A percentile compares a stretch with the other conserved stretches of the same genome.
Conservation (phyloP, 345 rosid genomes). For the Sisymbrium altissimum region DNA sequence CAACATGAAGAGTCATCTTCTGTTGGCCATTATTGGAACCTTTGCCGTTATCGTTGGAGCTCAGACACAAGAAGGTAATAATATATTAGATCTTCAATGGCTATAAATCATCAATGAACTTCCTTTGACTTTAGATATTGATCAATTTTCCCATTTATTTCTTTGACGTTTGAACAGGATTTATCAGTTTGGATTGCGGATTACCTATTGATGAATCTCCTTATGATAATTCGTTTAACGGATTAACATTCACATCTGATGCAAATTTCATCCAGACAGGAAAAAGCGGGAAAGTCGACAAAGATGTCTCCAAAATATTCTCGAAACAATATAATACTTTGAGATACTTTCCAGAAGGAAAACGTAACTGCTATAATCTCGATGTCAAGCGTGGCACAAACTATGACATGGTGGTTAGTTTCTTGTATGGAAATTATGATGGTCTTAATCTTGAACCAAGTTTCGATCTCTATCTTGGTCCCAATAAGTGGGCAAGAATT, state of each 20-base stretch:
- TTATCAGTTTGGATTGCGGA: conserved; percentile 53
- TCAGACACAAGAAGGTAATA: conserved; percentile 25
- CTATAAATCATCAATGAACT: neutral
- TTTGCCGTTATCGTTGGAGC: conserved; percentile 5
- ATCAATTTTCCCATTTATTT: neutral
- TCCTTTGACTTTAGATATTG: neutral
- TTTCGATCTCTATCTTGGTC: conserved; percentile 45
- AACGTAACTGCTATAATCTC: conserved; percentile 38
- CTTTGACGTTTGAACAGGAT: conserved; percentile 26
- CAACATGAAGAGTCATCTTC: conserved; percentile 11
- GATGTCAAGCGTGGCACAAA: conserved; percentile 12
- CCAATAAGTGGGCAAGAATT: conserved; percentile 36
- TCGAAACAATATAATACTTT: neutral
- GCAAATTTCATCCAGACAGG: conserved; percentile 32
- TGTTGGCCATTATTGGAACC: conserved; percentile 13
- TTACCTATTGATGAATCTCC: conserved; percentile 12
- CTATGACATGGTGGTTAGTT: conserved; percentile 28
- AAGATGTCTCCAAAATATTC: neutral
- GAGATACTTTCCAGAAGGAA: conserved; percentile 42
- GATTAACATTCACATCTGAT: conserved; percentile 35
- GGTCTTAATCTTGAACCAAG: conserved; percentile 13
- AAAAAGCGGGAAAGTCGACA: neutral
- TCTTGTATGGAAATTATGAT: conserved; percentile 48
- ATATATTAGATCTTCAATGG: neutral
- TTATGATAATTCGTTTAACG: conserved; percentile 15